Base-by-base conservation (phyloP, 179 eudicot genomes). In the Heliamphora pulchella region DNA sequence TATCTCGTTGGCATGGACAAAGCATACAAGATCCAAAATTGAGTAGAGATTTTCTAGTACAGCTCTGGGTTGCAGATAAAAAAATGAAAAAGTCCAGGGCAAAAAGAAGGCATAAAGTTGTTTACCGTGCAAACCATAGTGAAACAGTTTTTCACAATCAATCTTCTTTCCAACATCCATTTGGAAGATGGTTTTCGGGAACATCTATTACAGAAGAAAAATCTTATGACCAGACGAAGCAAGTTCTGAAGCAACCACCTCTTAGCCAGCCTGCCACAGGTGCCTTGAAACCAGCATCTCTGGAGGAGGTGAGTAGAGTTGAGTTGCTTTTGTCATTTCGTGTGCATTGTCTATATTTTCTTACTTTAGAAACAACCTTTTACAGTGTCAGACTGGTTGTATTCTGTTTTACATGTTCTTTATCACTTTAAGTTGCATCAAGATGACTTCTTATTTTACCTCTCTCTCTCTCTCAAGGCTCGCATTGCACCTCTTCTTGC, bases 401-500 rank as follows among this genome's bases (percentile, higher is more conserved):
- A 41, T 41, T 54, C 20, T 31, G 4, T 55, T 64, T 69, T 22
- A 41, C 70, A 0, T 62, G 11, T 51, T 68, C 44, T 14, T 81
- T 41, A 13, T 39, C 6, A 39, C 14, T 71, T 44, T 18, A 22
- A 68, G 69, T 44, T 71, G 71, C 50, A 78, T 66, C 55, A 22
- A 22, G 31, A 65, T 78, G 75, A 48, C 18, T 18, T 54, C 48
- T 58, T 7, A 14, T 47, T 79, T 74, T 68, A 71, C 22, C 7
- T 57, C 72, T 82, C 4, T 54, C 62, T 58, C 64, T 78, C 18
- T 77, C 72, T 81, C 74, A 87, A 96, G 99, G 87, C 81, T 74
- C 85, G 77, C 80, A 80, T 96, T 79, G 97, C 93, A 64, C 91
- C 96, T 84, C 97, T 96, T 87, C 97, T 96, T 81, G 97, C 96